Conservation (phyloP, 2,329 filamentous ascomycete genomes). For the Pseudocercospora musae region DNA sequence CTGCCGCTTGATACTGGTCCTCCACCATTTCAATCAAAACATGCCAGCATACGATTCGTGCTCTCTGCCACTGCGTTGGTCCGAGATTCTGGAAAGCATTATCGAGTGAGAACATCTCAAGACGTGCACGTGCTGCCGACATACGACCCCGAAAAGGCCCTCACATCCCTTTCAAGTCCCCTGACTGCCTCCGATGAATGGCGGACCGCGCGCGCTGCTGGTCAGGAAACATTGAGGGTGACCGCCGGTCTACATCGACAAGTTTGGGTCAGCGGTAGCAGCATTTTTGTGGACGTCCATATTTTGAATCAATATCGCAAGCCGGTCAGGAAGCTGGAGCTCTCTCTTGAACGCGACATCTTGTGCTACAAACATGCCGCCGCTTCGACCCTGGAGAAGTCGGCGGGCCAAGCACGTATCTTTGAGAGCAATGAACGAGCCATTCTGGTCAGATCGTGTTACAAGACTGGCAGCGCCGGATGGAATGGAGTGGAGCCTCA, state of each 20-base stretch:
- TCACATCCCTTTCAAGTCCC: conserved; percentile 52
- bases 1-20: conserved; percentile 54
- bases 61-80: conserved; percentile 49
- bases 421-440: conserved; percentile 52
- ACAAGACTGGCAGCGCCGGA: conserved; percentile 44
- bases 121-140: conserved; percentile 52
- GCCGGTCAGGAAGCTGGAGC: conserved; percentile 48
- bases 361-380: conserved; percentile 53
- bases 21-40: conserved; percentile 52
- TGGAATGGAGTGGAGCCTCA: conserved; percentile 50
- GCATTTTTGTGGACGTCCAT: conserved; percentile 54
- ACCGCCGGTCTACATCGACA: conserved; percentile 56
- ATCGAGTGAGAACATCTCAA: conserved; percentile 50
- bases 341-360: conserved; percentile 52
- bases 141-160: conserved; percentile 55
- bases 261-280: conserved; percentile 57
- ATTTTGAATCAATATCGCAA: conserved; percentile 51
- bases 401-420: conserved; percentile 50
- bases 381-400: conserved; percentile 47
- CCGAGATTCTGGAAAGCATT: conserved; percentile 47
- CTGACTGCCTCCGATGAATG: conserved; percentile 51
- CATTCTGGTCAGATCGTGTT: conserved; percentile 43
- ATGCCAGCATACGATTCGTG: conserved; percentile 51
- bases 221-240: conserved; percentile 45
- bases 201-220: conserved; percentile 39